Evolutionary conservation across 495 filamentous ascomycete genomes (phyloP), one percentile per base, ranked within the genome.

Genomic region (Podospora didyma): DNA sequence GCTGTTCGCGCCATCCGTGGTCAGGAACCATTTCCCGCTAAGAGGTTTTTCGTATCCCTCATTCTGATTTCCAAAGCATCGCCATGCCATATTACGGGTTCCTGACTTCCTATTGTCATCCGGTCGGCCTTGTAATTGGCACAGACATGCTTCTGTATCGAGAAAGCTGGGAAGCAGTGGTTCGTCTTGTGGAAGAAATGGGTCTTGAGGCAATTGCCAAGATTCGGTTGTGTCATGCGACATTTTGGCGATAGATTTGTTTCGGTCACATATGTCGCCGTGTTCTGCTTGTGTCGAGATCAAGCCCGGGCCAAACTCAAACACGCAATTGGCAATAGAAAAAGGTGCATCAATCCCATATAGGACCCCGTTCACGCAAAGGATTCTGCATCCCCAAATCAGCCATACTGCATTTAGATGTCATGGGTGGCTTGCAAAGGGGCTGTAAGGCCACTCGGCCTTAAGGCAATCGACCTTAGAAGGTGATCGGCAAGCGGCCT

Each of bases 21-120:
- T 64, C 26, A 64, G 64, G 44, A 71, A 77, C 75, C 75, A 77
- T 56, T 73, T 75, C 28, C 74, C 75, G 14, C 61, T 67, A 26
- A 54, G 65, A 14, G 60, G 62, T 3, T 35, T 34, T 52, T 68
- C 65, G 9, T 65, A 51, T 1, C 59, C 59, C 26, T 63, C 52
- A 1, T 66, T 72, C 41, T 63, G 62, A 42, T 77, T 73, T 3
- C 70, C 70, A 11, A 73, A 56, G 48, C 75, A 77, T 59, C 69
- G 65, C 75, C 75, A 77, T 6, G 41, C 19, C 14, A 58, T 3
- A 9, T 31, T 31, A 10, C 39, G 39, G 0, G 9, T 42, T 42
- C 7, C 1, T 16, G 39, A 31, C 35, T 24, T 61, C 35, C 44
- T 45, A 34, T 35, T 49, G 12, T 45, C 19, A 16, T 46, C 42